A percentile compares a stretch with the other conserved stretches of the same genome.
Evolutionary conservation across 192 early-diverging fungal species (phyloP).

Genomic region (Coemansia sp.): DNA sequence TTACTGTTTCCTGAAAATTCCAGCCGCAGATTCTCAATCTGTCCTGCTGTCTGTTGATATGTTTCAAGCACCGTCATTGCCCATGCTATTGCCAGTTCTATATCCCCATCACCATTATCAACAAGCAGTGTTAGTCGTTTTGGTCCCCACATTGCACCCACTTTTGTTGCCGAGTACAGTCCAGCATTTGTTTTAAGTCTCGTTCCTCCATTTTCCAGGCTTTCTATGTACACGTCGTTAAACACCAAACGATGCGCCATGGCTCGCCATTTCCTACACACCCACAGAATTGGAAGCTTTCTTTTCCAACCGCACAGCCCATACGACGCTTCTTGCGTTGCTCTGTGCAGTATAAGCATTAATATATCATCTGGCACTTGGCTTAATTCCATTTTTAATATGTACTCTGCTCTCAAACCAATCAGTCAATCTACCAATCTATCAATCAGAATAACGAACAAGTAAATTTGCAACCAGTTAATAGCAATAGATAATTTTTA

Average conservation of each 20-base stretch:
- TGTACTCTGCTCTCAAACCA: not conserved
- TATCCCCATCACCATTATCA: not conserved
- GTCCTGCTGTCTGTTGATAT: not conserved
- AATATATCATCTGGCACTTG: not conserved
- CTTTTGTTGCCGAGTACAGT: not conserved
- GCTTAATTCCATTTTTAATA: not conserved
- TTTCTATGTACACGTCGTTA: not conserved
- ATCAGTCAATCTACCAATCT: not conserved
- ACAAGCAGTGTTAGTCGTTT: not conserved
- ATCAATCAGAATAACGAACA: not conserved
- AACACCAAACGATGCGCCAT: not conserved
- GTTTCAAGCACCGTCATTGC: not conserved
- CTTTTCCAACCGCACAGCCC: conserved; percentile 4
- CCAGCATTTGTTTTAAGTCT: not conserved
- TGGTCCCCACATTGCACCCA: not conserved
- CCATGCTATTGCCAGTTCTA: not conserved
- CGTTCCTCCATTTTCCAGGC: not conserved
- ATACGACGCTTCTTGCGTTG: not conserved
- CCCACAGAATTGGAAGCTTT: not conserved
- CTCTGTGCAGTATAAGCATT: not conserved
- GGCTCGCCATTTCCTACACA: not conserved
- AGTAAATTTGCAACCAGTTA: not conserved
- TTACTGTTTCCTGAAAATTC: not conserved
- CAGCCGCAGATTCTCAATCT: not conserved
- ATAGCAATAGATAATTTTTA: too few species aligned